phyloP scores from a whole-genome alignment of 805 yeast genomes.

The Sugiyamaella marilandica region DNA sequence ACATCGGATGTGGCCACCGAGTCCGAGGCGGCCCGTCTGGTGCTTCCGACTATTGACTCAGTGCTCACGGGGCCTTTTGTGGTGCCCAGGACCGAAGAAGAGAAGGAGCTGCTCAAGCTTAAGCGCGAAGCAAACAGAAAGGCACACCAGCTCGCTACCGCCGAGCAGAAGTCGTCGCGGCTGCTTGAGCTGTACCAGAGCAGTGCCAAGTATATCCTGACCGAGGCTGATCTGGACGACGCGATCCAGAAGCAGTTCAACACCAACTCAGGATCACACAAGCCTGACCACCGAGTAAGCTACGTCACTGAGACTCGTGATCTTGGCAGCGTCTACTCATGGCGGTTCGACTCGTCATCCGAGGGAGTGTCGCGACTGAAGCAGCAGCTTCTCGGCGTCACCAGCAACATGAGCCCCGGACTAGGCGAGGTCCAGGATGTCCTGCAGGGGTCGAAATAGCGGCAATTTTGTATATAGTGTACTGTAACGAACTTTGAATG shows the following conservation, averaged over 20 bases:
- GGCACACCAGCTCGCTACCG: constrained; percentile 46
- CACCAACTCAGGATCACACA: constrained; percentile 10
- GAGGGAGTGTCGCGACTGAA: constrained; percentile 1
- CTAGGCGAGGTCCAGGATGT: constrained; percentile 28
- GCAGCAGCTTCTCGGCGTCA: constrained; percentile 23
- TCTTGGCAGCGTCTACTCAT: neutral
- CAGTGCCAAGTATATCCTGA: constrained; percentile 62
- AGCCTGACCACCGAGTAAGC: constrained; percentile 8
- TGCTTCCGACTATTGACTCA: constrained; percentile 71
- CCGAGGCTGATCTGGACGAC: constrained; percentile 57
- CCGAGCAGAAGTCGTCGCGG: constrained; percentile 50
- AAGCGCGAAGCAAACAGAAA: constrained; percentile 68
- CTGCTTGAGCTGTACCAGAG: constrained; percentile 70
- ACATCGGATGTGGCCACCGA: constrained; percentile 28
- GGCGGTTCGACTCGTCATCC: constrained; percentile 2
- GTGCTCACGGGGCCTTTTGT: constrained; percentile 60
- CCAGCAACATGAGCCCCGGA: constrained; percentile 27
- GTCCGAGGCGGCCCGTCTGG: constrained; percentile 49
- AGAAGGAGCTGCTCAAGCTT: constrained; percentile 48
- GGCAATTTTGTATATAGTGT: no score
- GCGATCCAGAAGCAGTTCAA: constrained; percentile 55
- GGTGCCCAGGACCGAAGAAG: constrained; percentile 68
- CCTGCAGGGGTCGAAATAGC: constrained; percentile 2
- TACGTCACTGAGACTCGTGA: constrained; percentile 6
- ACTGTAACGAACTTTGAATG: no score